Evolutionary conservation across 208 protist genomes (phyloP).

Genomic region (Acanthamoeba pearcei): DNA sequence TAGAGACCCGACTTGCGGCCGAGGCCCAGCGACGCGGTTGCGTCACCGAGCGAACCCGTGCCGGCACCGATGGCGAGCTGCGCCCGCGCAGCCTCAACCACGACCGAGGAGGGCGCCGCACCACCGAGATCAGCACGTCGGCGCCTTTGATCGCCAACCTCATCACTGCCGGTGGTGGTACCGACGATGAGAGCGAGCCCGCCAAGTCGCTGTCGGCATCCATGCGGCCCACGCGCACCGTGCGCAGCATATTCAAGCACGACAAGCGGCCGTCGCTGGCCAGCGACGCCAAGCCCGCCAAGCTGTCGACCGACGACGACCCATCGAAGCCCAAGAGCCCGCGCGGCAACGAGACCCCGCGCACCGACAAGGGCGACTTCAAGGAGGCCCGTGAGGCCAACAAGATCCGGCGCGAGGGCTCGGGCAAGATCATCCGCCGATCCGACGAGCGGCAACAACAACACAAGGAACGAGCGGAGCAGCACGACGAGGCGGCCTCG

Average conservation of each 20-base stretch:
- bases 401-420: background rate
- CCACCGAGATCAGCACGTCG: background rate
- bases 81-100: background rate
- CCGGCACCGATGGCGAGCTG: background rate
- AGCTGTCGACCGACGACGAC: background rate
- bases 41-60: slow-evolving; percentile 7
- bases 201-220: background rate
- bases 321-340: slow-evolving; percentile 27
- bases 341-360: background rate
- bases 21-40: background rate
- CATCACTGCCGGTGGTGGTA: background rate
- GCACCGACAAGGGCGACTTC: background rate
- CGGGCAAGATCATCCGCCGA: background rate
- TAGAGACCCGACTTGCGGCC: background rate
- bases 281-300: background rate
- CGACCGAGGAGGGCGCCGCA: background rate
- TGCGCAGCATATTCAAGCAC: slow-evolving; percentile 44
- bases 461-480: background rate
- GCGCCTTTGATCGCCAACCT: background rate
- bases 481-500: background rate
- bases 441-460: background rate
- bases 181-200: background rate
- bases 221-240: background rate
- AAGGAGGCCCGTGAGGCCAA: background rate
- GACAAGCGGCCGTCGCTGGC: background rate